A percentile compares a stretch with the other conserved stretches of the same genome.
Conservation (phyloP, 257 asterid species). For the Lantana camara region DNA sequence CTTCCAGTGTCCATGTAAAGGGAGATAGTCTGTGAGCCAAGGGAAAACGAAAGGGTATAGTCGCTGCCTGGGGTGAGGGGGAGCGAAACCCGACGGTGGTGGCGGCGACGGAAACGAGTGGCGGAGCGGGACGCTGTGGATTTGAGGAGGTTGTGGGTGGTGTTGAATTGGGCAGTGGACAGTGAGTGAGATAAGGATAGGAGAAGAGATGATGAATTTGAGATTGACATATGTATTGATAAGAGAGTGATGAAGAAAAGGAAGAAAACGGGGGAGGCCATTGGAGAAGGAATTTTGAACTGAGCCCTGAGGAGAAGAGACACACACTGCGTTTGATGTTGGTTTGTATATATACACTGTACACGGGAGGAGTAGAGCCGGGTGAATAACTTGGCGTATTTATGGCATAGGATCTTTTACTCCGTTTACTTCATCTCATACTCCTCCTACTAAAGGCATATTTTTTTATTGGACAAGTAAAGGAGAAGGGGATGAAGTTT, state of each 20-base stretch:
- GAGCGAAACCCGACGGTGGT: conserved; percentile 71
- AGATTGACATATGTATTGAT: conserved; percentile 2
- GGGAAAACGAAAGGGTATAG: conserved; percentile 73
- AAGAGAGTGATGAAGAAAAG: conserved; percentile 28
- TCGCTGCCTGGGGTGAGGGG: conserved; percentile 88
- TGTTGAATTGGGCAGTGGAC: conserved; percentile 48
- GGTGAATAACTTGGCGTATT: no score
- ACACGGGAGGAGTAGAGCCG: neutral
- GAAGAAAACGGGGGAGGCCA: conserved; percentile 29
- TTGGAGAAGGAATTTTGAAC: conserved; percentile 7
- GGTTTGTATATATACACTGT: neutral
- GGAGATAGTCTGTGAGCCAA: conserved; percentile 69
- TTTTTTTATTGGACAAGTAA: no score
- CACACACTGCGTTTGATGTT: neutral
- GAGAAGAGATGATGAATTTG: conserved; percentile 30
- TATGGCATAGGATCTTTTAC: no score
- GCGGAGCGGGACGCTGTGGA: conserved; percentile 70
- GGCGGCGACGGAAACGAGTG: conserved; percentile 60
- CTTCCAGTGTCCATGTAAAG: conserved; percentile 97
- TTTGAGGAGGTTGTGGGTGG: conserved; percentile 79
- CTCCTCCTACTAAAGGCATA: no score
- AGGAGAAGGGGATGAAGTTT: no score
- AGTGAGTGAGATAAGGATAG: conserved; percentile 74
- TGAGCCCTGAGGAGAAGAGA: neutral
- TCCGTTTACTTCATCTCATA: no score